Base-by-base conservation (phyloP, 257 asterid species). In the Thymus quinquecostatus region DNA sequence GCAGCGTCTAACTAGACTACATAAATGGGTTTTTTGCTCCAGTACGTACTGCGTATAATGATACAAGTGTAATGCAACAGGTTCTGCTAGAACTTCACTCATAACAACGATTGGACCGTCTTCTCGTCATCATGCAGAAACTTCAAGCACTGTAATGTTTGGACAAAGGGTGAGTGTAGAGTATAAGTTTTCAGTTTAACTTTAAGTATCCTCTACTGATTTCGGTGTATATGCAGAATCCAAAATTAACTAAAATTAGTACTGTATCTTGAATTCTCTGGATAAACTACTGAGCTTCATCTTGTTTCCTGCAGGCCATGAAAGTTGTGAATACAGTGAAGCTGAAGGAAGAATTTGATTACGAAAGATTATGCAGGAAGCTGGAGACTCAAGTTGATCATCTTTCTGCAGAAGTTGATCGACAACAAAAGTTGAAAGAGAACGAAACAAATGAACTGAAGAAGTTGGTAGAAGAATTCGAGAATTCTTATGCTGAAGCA, bases 51-150 rank as follows among this genome's bases (percentile, higher is more conserved):
- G 63, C 61, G 54, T 36, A 62, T n/a, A 69, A 54, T 55, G 48
- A 58, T 49, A 41, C 70, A 60, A 67, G 73, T 66, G 72, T 55
- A 66, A 69, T 75, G 62, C 43, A 67, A 75, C 89, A 92, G 98
- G 98, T 73, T 92, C 98, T 68, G 98, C 98, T 69, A 87, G 95
- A 86, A 92, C 98, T 71, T 92, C 98, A 50, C 95, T 92, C 75
- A 82, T 92, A 69, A 73, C 90, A 78, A 86, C 91, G 8, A 74
- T 92, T 30, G 97, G 98, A 14, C 96, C 98, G 56, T 92, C 97
- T 78, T 84, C 90, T 68, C 87, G 82, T 61, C 91, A 92, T 82
- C 91, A 89, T 82, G 87, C 92, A 62, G 98, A 92, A 87, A 89
- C 97, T 69, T 79, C 94, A 76, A 88, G 97, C 88, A 92, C 98